Evolutionary conservation across 148 eudicot species (phyloP), one percentile per base, ranked within the genome.

Genomic region (Persicaria maculosa): DNA sequence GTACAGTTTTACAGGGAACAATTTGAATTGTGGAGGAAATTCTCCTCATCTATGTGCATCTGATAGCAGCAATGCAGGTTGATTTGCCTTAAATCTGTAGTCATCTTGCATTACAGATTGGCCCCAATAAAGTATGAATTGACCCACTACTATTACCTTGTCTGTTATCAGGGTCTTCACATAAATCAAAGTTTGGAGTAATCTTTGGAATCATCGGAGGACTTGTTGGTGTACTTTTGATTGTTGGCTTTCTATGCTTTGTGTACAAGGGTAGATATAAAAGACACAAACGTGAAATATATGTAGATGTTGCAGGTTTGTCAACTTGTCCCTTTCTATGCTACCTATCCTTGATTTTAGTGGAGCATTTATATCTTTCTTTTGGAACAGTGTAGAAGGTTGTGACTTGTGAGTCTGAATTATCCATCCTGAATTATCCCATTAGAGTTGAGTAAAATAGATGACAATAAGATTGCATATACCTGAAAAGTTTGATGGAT

Each of bases 251-350:
- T 68, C 54, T 92, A 73, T 77, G 84, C 53, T 84, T 83, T 73
- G 9, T 86, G 22, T 88, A 84, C 84, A 92, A 84, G 87, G 79
- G 83, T 40, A 83, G 84, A 85, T 81, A 81, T 58, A 88, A 69
- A 78, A 84, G 88, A 74, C 82, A 82, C 81, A 86, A 72, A 76
- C 91, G 81, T 76, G 99, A 95, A 76, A 90, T 92, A 78, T 95
- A 79, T 77, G 97, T 92, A 14, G 99, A 95, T 83, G 99, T 95
- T 72, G 77, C 91, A 89, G 99, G 99, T 95, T 77, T 77, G 80
- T 57, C 20, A 44, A 50, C 59, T 47, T 53, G 31, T 25, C 64
- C 53, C 76, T 75, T 70, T 47, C 5, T 10, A 16, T 55, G 59
- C 65, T 62, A 44, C 22, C 31, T 58, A 19, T 46, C 50, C 25